Percentiles rank a stretch among this genome's conserved stretches.
Evolutionary conservation across 129 eudicot species (phyloP).

Genomic region (Scalesia atractyloides): DNA sequence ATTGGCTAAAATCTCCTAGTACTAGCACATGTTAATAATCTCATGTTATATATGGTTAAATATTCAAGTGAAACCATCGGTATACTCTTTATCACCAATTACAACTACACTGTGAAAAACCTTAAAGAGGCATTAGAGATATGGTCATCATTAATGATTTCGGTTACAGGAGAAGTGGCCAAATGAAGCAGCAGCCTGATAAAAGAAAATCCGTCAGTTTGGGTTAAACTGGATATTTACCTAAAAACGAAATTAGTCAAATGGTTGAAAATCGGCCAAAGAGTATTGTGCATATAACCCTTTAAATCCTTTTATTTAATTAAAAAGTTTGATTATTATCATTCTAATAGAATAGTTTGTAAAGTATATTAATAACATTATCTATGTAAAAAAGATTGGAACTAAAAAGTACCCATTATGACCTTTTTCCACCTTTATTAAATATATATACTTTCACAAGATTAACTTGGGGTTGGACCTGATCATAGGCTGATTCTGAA

Average conservation of each 20-base stretch:
- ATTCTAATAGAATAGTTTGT: background rate
- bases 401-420: background rate
- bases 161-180: constrained; percentile 18
- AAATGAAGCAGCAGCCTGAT: constrained; percentile 30
- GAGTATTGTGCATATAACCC: background rate
- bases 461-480: constrained; percentile 34
- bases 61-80: constrained; percentile 14
- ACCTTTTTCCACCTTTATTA: background rate
- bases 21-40: constrained; percentile 16
- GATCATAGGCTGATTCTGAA: constrained; percentile 42
- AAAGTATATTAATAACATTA: background rate
- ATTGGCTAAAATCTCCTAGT: constrained; percentile 15
- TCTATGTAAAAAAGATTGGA: background rate
- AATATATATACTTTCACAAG: constrained; percentile 1
- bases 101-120: constrained; percentile 7
- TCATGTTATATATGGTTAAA: constrained; percentile 11
- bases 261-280: background rate
- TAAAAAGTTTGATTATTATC: background rate
- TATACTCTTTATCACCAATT: constrained; percentile 14
- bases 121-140: constrained; percentile 19
- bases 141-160: constrained; percentile 17
- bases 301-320: background rate
- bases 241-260: too few relatives aligned
- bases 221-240: background rate
- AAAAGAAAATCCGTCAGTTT: background rate